phyloP scores from a whole-genome alignment of 148 eudicot species.

The Heliosperma pusillum region DNA sequence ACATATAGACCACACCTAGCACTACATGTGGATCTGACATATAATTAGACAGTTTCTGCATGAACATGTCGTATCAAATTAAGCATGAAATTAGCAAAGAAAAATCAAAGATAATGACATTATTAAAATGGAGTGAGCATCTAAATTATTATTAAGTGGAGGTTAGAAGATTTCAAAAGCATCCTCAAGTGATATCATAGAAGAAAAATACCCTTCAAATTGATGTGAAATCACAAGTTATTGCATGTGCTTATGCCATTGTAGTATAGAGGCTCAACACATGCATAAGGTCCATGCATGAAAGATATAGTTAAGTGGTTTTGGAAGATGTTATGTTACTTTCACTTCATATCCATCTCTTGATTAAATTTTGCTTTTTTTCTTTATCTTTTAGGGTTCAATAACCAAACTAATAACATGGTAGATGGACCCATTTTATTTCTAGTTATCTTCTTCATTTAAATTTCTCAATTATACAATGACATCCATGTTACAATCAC shows the following conservation, averaged over 20 bases:
- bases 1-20: not conserved
- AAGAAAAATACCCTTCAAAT: not conserved
- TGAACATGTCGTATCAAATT: not conserved
- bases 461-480: not conserved
- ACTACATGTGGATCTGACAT: not conserved
- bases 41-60: not conserved
- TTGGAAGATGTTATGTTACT: conserved; percentile 17
- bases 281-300: conserved; percentile 18
- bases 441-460: conserved; percentile 12
- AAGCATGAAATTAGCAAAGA: conserved; percentile 10
- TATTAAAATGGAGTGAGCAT: not conserved
- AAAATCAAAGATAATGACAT: not conserved
- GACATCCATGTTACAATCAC: conserved; percentile 10
- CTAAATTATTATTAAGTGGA: not conserved
- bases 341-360: conserved; percentile 2
- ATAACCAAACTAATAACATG: conserved; percentile 20
- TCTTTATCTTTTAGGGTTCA: not conserved
- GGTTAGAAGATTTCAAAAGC: not conserved
- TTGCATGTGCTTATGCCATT: conserved; percentile 23
- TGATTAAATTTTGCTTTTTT: conserved; percentile 9
- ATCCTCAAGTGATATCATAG: not conserved
- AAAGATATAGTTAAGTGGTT: conserved; percentile 10
- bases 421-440: conserved; percentile 12
- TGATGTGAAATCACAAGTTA: conserved; percentile 23
- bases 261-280: conserved; percentile 10